Percentiles rank a stretch among this genome's conserved stretches.
Conservation (phyloP, 805 yeast species). For the Starmerella apicola region DNA sequence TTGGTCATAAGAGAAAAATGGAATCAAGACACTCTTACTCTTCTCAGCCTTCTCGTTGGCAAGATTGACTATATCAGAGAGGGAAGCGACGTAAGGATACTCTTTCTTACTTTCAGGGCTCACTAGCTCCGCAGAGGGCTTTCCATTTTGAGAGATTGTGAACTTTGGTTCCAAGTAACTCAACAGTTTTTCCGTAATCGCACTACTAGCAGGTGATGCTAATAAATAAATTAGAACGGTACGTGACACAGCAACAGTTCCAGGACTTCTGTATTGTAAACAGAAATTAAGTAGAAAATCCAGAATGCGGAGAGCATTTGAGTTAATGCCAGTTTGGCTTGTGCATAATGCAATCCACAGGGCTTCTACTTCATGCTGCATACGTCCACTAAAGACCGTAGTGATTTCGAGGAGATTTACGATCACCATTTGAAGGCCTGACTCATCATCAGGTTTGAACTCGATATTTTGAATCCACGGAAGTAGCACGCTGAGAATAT, state of each 20-base stretch:
- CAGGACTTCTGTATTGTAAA: constrained; percentile 54
- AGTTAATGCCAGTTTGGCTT: constrained; percentile 40
- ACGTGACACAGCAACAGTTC: constrained; percentile 65
- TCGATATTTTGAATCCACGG: constrained; percentile 91
- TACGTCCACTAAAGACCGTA: constrained; percentile 54
- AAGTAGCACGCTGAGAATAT: constrained; percentile 61
- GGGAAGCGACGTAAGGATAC: constrained; percentile 67
- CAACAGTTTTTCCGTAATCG: constrained; percentile 48
- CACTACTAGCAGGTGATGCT: constrained; percentile 39
- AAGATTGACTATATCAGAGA: constrained; percentile 42
- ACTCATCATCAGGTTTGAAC: constrained; percentile 30
- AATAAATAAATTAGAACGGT: constrained; percentile 66
- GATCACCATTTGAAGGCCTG: constrained; percentile 17
- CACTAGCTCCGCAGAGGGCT: constrained; percentile 5
- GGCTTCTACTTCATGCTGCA: constrained; percentile 83
- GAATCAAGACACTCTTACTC: constrained; percentile 19
- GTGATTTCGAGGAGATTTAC: constrained; percentile 62
- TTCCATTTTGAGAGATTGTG: constrained; percentile 40
- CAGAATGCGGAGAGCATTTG: constrained; percentile 58
- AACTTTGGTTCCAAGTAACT: constrained; percentile 66
- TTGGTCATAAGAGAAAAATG: constrained; percentile 78
- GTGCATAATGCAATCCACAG: constrained; percentile 90
- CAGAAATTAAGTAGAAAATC: constrained; percentile 59
- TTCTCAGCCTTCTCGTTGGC: constrained; percentile 35
- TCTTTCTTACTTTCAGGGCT: constrained; percentile 22